Base-by-base conservation (phyloP, 2,329 filamentous ascomycete genomes). In the Aspergillus tamarii region DNA sequence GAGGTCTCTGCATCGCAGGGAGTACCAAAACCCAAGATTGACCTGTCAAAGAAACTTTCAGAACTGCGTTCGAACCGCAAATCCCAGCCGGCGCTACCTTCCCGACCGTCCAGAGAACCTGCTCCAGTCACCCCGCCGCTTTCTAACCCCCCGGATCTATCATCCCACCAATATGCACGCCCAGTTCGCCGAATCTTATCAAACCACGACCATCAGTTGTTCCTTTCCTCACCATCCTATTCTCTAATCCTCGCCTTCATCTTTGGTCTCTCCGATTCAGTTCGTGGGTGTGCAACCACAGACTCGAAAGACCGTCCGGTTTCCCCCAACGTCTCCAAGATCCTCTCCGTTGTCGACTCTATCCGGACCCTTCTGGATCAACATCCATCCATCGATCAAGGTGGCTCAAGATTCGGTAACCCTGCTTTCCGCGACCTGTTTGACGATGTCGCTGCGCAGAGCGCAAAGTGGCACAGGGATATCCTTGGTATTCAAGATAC, bases 351-450 rank as follows among this genome's bases (percentile, higher is more conserved):
- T 23, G 84, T 99, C 12, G 85, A 90, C 39, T 85, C 89, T 60
- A 87, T 91, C 10, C 88, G 92, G 59, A 77, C 82, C 6, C 83
- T 94, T 1, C 84, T 96, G 6, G 80, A 84, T 16, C 81, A 85
- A 58, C 89, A 90, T 59, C 95, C 95, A 0, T 90, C 95, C 0
- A 85, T 94, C 69, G 93, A 98, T 67, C 91, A 94, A 54, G 90
- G 88, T 34, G 93, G 93, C 53, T 97, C 93, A 10, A 87, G 95
- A 30, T 99, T 99, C 77, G 96, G 95, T 54, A 99, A 99, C 80
- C 94, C 93, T 69, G 88, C 91, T 2, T 99, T 99, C 80, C 88
- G 93, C 57, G 85, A 87, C 63, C 94, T 96, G 72, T 85, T 97
- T 61, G 91, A 82, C 65, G 77, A 80, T 62, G 74, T 83, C 16